phyloP scores from a whole-genome alignment of 106 monocot species.

The Acorus gramineus region DNA sequence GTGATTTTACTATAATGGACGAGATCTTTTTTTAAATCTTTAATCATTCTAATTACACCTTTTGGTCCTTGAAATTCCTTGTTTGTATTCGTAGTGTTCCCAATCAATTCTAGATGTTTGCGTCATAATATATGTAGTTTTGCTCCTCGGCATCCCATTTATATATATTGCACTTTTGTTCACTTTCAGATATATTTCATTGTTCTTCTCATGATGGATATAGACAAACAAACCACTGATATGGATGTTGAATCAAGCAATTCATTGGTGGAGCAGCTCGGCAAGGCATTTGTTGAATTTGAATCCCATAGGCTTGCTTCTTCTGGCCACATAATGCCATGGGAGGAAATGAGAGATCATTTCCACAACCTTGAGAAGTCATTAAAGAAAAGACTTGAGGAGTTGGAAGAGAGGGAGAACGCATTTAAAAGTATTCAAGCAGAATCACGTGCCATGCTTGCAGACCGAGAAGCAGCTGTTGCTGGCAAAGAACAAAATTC shows the following conservation, averaged over 20 bases:
- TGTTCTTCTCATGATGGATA: no score
- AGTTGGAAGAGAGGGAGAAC: constrained; percentile 35
- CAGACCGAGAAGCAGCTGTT: constrained; percentile 40
- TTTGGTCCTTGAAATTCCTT: no score
- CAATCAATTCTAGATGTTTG: no score
- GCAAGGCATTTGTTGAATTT: constrained; percentile 30
- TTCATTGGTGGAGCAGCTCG: constrained; percentile 48
- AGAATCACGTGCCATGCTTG: constrained; percentile 19
- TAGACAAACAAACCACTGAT: no score
- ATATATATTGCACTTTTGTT: no score
- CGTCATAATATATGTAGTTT: no score
- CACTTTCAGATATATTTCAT: no score
- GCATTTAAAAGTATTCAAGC: constrained; percentile 40
- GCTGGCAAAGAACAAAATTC: constrained; percentile 36
- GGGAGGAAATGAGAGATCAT: constrained; percentile 46
- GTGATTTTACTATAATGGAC: no score
- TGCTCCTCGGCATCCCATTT: no score
- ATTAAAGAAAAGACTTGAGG: constrained; percentile 22
- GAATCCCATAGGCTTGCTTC: constrained; percentile 38
- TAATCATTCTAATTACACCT: no score
- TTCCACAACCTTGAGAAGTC: constrained; percentile 33
- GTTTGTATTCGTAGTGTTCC: no score
- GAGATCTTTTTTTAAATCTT: no score
- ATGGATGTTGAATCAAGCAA: constrained; percentile 9
- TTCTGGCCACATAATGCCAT: constrained; percentile 15